These are phyloP conservation scores for Arthrobotrys megalospora DNA, from an alignment of 2,329 filamentous ascomycete genomes.

Conservation along the genomic window DNA sequence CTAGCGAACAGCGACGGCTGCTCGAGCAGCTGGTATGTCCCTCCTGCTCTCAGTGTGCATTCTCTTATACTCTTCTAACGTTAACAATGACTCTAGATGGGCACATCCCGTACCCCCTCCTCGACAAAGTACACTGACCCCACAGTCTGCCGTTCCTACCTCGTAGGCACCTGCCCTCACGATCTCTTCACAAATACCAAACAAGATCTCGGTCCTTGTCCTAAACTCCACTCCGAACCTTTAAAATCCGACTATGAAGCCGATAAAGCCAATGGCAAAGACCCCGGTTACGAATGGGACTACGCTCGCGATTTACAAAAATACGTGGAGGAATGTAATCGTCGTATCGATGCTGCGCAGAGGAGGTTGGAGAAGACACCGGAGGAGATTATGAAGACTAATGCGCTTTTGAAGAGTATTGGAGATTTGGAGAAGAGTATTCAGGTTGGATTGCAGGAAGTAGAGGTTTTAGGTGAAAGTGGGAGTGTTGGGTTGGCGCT, in stretches of 20 bases:
- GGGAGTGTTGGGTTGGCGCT: conserved; percentile 85
- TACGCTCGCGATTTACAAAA: conserved; percentile 96
- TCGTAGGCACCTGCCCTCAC: conserved; percentile 94
- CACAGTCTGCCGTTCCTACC: conserved; percentile 94
- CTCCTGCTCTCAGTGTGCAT: neutral
- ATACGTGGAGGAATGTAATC: conserved; percentile 97
- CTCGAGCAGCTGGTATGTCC: conserved; percentile 84
- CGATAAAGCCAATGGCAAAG: conserved; percentile 64
- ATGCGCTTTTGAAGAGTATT: conserved; percentile 87
- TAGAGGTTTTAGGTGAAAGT: conserved; percentile 85
- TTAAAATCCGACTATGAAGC: conserved; percentile 89
- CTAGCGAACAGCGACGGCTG: conserved; percentile 89
- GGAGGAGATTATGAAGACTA: conserved; percentile 96
- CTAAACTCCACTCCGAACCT: conserved; percentile 88
- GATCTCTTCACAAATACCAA: conserved; percentile 99
- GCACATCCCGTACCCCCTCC: conserved; percentile 77
- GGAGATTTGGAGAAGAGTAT: conserved; percentile 84
- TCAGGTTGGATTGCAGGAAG: conserved; percentile 85
- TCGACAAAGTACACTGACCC: conserved; percentile 85
- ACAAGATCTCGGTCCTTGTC: conserved; percentile 92
- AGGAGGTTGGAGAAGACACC: conserved; percentile 94
- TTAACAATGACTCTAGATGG: conserved; percentile 67
- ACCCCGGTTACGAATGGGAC: conserved; percentile 92
- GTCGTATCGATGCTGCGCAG: conserved; percentile 91
- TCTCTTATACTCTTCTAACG: neutral